Evolutionary conservation across 2,329 filamentous ascomycete genomes (phyloP).

Genomic region (Pestalotiopsis fici): DNA sequence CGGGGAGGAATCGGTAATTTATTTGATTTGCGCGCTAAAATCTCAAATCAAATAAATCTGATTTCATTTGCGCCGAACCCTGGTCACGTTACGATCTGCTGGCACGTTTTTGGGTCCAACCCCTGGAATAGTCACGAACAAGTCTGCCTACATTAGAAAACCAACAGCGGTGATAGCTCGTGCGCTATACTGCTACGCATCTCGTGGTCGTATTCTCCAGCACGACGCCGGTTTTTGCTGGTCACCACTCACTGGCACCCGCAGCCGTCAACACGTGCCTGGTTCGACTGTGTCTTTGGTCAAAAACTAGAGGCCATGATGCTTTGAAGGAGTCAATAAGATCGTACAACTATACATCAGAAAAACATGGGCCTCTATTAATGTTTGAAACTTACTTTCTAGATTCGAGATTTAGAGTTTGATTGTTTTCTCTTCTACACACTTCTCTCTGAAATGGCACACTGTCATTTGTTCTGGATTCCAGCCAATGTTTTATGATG

Average conservation of each 20-base stretch:
- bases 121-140: neutral
- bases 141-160: neutral
- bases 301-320: neutral
- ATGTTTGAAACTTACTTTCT: neutral
- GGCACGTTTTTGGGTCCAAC: neutral
- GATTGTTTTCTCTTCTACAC: neutral
- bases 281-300: neutral
- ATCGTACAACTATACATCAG: neutral
- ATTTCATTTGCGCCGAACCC: too few relatives aligned
- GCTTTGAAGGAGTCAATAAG: neutral
- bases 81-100: neutral
- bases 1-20: too few relatives aligned
- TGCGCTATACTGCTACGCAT: neutral
- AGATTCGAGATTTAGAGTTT: neutral
- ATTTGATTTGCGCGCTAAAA: too few relatives aligned
- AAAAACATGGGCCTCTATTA: neutral
- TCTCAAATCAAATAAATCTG: too few relatives aligned
- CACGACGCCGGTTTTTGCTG: neutral
- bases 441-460: neutral
- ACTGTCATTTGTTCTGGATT: neutral
- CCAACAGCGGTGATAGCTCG: neutral
- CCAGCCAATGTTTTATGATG: conserved; percentile 13
- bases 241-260: neutral
- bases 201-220: neutral
- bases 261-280: neutral